phyloP scores from a whole-genome alignment of 78 protist genomes.

The Dictyostelium intermedium region DNA sequence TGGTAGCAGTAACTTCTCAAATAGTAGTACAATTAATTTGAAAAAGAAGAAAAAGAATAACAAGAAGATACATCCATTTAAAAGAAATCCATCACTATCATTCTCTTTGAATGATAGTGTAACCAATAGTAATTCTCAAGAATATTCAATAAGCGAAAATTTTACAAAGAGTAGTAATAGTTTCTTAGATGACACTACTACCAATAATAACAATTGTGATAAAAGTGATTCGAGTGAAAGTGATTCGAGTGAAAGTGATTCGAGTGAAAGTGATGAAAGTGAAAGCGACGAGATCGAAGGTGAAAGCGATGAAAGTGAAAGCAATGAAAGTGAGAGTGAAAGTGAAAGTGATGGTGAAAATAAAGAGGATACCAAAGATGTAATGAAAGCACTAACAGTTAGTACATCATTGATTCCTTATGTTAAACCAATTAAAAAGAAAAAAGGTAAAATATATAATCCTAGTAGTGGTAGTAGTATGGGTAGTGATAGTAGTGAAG shows the following conservation, averaged over 20 bases:
- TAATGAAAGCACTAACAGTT: background rate
- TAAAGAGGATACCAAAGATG: background rate
- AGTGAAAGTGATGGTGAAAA: background rate
- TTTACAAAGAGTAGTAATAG: background rate
- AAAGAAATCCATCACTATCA: background rate
- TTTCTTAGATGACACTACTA: background rate
- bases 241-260: background rate
- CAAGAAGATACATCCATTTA: background rate
- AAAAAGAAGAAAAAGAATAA: background rate
- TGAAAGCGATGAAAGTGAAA: background rate
- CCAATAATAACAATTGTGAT: no score
- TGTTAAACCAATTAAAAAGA: background rate
- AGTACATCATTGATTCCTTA: background rate
- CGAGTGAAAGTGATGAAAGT: background rate
- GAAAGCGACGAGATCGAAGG: no score
- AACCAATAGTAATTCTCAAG: background rate
- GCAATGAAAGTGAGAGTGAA: background rate
- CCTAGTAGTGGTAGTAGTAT: background rate
- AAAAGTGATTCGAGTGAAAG: background rate
- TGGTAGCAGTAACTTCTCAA: background rate
- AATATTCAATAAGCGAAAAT: background rate
- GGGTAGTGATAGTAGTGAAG: background rate
- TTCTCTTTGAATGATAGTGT: background rate
- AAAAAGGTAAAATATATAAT: background rate
- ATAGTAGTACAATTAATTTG: background rate